These are phyloP conservation scores for Urtica urens DNA, from an alignment of 306 rosid species.

Conservation along the genomic window DNA sequence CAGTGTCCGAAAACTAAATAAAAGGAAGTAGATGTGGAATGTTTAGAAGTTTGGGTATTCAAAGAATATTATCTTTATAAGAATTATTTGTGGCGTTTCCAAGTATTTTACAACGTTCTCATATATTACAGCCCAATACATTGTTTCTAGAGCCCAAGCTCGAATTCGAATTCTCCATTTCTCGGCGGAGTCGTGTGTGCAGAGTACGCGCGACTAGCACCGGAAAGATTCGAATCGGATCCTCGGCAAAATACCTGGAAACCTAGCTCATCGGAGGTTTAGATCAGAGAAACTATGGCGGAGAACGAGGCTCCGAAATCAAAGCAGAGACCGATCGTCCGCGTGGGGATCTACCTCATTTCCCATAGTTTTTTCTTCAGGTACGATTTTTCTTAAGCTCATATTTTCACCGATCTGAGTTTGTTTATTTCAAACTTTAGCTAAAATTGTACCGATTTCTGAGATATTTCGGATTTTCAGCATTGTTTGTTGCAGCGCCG, in stretches of 20 bases:
- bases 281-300: constrained; percentile 17
- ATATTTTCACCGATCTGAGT: constrained; percentile 1
- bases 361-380: constrained; percentile 63
- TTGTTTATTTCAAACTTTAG: background rate
- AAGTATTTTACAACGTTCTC: too few species aligned
- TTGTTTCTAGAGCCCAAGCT: too few species aligned
- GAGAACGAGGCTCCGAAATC: constrained; percentile 22
- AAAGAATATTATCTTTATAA: too few species aligned
- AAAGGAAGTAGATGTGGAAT: too few species aligned
- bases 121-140: too few species aligned
- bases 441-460: background rate
- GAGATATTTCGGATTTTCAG: constrained; percentile 23
- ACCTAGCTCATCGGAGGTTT: background rate
- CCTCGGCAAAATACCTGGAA: background rate
- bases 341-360: constrained; percentile 59
- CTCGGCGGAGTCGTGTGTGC: too few species aligned
- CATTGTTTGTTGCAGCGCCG: constrained; percentile 52
- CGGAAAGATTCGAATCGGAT: too few species aligned
- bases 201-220: too few species aligned
- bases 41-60: too few species aligned
- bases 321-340: constrained; percentile 53
- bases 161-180: too few species aligned
- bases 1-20: too few species aligned
- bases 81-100: too few species aligned
- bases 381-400: constrained; percentile 18